Evolutionary conservation across 2,329 filamentous ascomycete species (phyloP), one percentile per base, ranked within the genome.

Genomic region (Chaetomium globosum): DNA sequence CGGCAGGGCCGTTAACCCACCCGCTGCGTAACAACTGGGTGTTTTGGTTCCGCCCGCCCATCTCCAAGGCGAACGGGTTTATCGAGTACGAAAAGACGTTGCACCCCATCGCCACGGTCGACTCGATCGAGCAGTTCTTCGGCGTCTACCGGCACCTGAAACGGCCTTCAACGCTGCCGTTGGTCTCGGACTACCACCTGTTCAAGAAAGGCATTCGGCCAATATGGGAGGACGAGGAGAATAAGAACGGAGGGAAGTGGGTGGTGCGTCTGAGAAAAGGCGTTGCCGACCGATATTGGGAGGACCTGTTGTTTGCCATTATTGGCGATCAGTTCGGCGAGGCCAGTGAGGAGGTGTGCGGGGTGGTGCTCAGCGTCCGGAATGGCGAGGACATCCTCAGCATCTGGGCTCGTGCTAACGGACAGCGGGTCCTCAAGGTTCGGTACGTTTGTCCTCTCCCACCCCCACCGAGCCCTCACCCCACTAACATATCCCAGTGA

Each of bases 151-250:
- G 86, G 62, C 93, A 98, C 77, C 84, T 99, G 56, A 96, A 96
- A 80, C 87, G 91, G 31, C 95, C 96, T 2, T 98, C 93, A 43
- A 82, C 85, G 39, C 83, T 99, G 65, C 94, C 94, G 7, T 89
- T 94, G 4, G 94, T 98, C 33, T 97, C 93, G 28, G 95, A 99
- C 79, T 99, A 97, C 76, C 95, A 99, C 77, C 89, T 99, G 66
- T 99, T 99, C 83, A 96, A 95, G 79, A 93, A 95, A 75, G 94
- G 93, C 62, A 93, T 99, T 67, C 88, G 95, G 67, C 95, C 95
- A 26, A 95, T 99, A 72, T 99, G 95, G 95, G 95, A 99, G 78
- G 95, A 99, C 72, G 93, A 97, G 55, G 92, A 96, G 76, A 99
- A 99, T 80, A 95, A 92, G 78, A 90, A 89, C 71, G 95, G 95